Conservation (phyloP, 73 alveolate genomes). For the Symbiodinium natans region DNA sequence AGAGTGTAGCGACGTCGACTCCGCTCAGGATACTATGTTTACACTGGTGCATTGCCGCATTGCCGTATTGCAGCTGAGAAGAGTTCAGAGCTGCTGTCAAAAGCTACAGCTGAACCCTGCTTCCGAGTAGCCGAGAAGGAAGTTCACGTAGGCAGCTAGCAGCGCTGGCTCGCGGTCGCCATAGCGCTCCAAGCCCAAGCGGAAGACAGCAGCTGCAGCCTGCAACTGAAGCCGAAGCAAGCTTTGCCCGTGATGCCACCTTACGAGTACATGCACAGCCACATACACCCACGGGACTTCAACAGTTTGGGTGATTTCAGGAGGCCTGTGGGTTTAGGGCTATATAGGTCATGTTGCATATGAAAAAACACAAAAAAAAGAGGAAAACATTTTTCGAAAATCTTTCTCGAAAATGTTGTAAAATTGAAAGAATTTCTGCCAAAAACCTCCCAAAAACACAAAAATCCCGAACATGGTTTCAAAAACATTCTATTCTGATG, state of each 20-base stretch:
- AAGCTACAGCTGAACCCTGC: no score
- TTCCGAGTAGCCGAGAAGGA: slow-evolving; percentile 40
- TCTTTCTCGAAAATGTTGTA: no score
- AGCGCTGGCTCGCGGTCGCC: slow-evolving; percentile 81
- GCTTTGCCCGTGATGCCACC: background rate
- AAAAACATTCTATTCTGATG: no score
- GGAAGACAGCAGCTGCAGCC: slow-evolving; percentile 90
- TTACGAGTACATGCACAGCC: background rate
- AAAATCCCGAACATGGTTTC: background rate
- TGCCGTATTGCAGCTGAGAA: no score
- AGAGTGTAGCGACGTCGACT: no score
- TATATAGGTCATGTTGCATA: background rate
- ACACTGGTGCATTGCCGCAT: no score
- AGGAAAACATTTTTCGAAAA: background rate
- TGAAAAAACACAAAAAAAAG: background rate
- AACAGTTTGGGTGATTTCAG: background rate
- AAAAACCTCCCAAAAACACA: no score
- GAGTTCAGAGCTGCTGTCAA: no score
- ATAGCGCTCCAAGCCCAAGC: slow-evolving; percentile 88
- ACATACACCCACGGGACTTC: no score
- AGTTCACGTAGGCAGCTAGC: slow-evolving; percentile 92
- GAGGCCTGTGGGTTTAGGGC: background rate
- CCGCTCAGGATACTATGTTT: no score
- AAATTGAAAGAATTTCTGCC: no score
- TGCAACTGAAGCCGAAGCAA: background rate